Base-by-base conservation (phyloP, 352 stramenopile species). In the Phytophthora constricta region DNA sequence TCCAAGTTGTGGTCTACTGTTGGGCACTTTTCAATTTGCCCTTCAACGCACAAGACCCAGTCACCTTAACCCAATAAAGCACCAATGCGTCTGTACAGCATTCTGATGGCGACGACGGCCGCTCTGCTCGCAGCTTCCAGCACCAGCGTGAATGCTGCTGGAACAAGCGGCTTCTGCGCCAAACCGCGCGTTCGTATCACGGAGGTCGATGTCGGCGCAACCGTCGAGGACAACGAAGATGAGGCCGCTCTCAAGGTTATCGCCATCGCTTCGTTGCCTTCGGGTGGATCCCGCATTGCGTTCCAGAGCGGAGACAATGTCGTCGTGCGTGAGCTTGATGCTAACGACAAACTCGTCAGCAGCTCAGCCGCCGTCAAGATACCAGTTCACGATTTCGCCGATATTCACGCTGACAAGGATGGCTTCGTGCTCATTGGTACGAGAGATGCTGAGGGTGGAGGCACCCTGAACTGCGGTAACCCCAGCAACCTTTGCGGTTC, bases 381-480 rank as follows among this genome's bases (percentile, higher is more conserved):
- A 14, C 64, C 64, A 27, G 28, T 63, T 22, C 39, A 80, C 34
- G 77, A 86, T 65, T 86, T 86, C 49, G 74, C 62, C 20, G 74
- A 86, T 54, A 79, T 86, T 47, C 66, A 86, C 58, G 73, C 77
- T 19, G 77, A 86, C 55, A 62, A 70, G 57, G 72, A 83, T 34
- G 77, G 77, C 0, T 86, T 86, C 39, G 77, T 86, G 14, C 19
- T 86, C 2, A 58, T 86, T 11, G 65, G 66, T 1, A 83, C 77
- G 52, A 77, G 77, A 41, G 74, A 75, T 16, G 77, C 77, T 3
- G 26, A 81, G 27, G 77, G 74, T 0, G 74, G 77, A 5, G 77
- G 74, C 31, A 86, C 72, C 17, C 68, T 81, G 28, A 82, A 86
- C 68, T 86, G 77, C 25, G 77, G 77, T 14, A 83, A 77, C 66